These are phyloP conservation scores for Populus ilicifolia DNA, from an alignment of 345 rosid genomes.

Conservation along the genomic window DNA sequence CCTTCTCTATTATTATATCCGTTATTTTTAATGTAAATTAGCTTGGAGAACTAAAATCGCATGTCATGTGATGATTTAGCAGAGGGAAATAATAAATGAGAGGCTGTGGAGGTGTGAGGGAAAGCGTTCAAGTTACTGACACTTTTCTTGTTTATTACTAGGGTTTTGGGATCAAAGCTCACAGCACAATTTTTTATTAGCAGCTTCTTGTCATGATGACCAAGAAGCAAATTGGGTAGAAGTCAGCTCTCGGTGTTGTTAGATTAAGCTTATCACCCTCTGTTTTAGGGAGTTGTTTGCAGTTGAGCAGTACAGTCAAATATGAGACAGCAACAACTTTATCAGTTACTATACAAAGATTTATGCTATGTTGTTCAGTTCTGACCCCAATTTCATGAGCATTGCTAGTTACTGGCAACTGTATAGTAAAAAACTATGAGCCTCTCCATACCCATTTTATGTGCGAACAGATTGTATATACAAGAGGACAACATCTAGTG, in stretches of 20 bases:
- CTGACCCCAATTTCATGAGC: neutral
- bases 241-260: slow-evolving; percentile 1
- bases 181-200: neutral
- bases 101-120: neutral
- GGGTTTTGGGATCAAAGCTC: neutral
- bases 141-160: neutral
- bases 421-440: neutral
- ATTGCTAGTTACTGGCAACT: neutral
- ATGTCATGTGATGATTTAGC: slow-evolving; percentile 5
- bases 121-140: neutral
- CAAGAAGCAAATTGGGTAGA: neutral
- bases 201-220: neutral
- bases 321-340: neutral
- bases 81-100: neutral
- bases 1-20: neutral
- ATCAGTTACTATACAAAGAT: neutral
- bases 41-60: slow-evolving; percentile 14
- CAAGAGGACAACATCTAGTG: neutral
- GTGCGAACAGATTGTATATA: neutral
- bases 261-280: neutral
- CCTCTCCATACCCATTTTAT: neutral
- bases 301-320: neutral
- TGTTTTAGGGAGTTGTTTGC: slow-evolving; percentile 7
- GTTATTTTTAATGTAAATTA: neutral
- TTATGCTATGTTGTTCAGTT: neutral